A percentile compares a stretch with the other conserved stretches of the same genome.
Conservation (phyloP, 2,329 filamentous ascomycete genomes). For the Penicillium crustosum region DNA sequence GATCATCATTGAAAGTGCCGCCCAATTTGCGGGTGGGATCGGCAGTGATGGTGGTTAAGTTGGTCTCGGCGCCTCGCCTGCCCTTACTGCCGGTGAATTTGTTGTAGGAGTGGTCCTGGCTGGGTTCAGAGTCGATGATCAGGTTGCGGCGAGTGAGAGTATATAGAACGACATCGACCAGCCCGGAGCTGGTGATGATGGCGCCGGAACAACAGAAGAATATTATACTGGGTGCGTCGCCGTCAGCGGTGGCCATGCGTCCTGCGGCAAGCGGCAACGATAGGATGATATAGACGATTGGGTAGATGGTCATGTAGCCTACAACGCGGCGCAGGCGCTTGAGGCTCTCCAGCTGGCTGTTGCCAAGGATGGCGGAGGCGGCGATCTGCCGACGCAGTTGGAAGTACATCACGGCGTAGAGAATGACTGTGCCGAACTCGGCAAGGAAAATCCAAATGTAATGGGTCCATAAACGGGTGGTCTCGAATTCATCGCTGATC, state of each 20-base stretch:
- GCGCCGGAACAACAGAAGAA: constrained; percentile 55
- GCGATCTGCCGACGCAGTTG: constrained; percentile 49
- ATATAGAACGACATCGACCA: constrained; percentile 60
- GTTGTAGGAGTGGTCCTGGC: constrained; percentile 38
- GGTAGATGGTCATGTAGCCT: constrained; percentile 50
- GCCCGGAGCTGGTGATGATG: constrained; percentile 59
- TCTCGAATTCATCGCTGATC: constrained; percentile 46
- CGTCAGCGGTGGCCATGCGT: constrained; percentile 44
- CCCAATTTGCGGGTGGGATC: constrained; percentile 24
- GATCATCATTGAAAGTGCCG: constrained; percentile 27
- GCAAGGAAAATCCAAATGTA: constrained; percentile 56
- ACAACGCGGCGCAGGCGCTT: constrained; percentile 45
- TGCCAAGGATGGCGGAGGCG: constrained; percentile 38
- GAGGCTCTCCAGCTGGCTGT: constrained; percentile 39
- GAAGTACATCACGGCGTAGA: constrained; percentile 51
- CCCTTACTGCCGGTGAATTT: constrained; percentile 31
- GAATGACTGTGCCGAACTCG: constrained; percentile 50
- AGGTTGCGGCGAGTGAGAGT: constrained; percentile 58
- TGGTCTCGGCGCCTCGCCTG: constrained; percentile 28
- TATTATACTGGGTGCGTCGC: constrained; percentile 35
- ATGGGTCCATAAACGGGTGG: constrained; percentile 50
- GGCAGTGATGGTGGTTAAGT: constrained; percentile 34
- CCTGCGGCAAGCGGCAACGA: constrained; percentile 63
- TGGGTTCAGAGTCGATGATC: constrained; percentile 52
- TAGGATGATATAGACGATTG: constrained; percentile 57